Percentiles rank a stretch among this genome's conserved stretches.
phyloP scores from a whole-genome alignment of 75 land plant genomes.

The Pinus albicaulis region DNA sequence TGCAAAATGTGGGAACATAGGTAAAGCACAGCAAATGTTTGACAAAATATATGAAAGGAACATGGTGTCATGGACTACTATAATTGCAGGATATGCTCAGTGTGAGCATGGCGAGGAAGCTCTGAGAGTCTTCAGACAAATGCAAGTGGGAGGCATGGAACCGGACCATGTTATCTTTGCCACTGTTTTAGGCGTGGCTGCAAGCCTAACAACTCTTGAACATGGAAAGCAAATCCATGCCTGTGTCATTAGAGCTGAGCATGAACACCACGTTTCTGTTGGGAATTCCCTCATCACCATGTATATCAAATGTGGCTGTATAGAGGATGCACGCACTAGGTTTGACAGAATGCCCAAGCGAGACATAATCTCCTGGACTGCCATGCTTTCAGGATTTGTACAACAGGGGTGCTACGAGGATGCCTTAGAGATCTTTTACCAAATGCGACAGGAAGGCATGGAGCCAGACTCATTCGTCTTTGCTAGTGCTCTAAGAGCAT shows the following conservation, averaged over 20 bases:
- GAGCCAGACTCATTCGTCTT: constrained; percentile 51
- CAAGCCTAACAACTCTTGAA: too few species aligned
- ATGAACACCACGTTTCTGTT: constrained; percentile 31
- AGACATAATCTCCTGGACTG: constrained; percentile 52
- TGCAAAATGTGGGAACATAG: constrained; percentile 41
- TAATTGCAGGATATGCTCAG: constrained; percentile 35
- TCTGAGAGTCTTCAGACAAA: constrained; percentile 22
- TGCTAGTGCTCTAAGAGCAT: constrained; percentile 77
- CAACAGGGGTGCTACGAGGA: constrained; percentile 42
- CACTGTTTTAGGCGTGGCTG: too few species aligned
- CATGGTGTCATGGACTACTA: constrained; percentile 35
- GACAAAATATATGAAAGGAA: constrained; percentile 16
- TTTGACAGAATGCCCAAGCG: constrained; percentile 6
- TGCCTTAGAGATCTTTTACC: constrained; percentile 45
- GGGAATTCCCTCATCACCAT: constrained; percentile 41
- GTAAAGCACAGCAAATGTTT: constrained; percentile 27
- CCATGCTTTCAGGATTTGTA: constrained; percentile 57
- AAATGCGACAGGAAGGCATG: constrained; percentile 20
- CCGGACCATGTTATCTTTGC: too few species aligned
- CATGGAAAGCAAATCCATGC: constrained; percentile 29
- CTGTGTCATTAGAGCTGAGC: constrained; percentile 17
- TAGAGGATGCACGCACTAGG: constrained; percentile 19
- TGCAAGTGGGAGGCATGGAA: constrained; percentile 14
- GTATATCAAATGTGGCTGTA: constrained; percentile 29
- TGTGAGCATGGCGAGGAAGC: constrained; percentile 36